Conservation (phyloP, 116 monocot species). For the Iris pallida region DNA sequence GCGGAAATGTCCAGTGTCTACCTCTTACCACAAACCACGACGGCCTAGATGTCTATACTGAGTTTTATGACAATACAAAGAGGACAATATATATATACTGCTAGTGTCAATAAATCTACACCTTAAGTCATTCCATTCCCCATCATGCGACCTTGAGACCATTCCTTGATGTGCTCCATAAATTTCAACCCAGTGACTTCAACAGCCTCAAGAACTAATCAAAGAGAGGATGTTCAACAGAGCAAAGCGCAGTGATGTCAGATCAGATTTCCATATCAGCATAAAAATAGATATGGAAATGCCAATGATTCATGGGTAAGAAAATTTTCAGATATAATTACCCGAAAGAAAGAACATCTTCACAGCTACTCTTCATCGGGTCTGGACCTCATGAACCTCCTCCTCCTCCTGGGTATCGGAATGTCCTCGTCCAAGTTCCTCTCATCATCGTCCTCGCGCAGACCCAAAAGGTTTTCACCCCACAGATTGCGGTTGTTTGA, state of each 20-base stretch:
- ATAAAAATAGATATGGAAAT: conserved; percentile 8
- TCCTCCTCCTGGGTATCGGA: conserved; percentile 39
- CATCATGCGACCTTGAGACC: conserved; percentile 6
- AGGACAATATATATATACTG: too few relatives aligned
- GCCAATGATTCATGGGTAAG: conserved; percentile 1
- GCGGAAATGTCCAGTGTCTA: too few relatives aligned
- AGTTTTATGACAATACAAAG: too few relatives aligned
- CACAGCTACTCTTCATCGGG: conserved; percentile 26
- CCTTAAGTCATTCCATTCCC: background rate
- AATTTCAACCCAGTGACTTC: background rate
- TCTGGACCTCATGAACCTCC: conserved; percentile 47
- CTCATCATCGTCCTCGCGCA: conserved; percentile 37
- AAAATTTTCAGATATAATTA: background rate
- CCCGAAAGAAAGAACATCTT: background rate
- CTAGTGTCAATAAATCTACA: background rate
- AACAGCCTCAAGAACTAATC: conserved; percentile 9
- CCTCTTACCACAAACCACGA: too few relatives aligned
- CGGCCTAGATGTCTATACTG: too few relatives aligned
- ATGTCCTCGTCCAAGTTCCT: conserved; percentile 21
- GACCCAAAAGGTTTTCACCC: conserved; percentile 62
- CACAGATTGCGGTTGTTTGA: conserved; percentile 37
- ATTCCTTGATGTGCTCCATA: background rate
- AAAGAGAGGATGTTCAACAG: background rate
- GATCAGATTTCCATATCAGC: conserved; percentile 1
- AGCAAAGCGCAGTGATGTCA: background rate